phyloP scores from a whole-genome alignment of 2,329 filamentous ascomycete genomes.

The Trichoderma breve region DNA sequence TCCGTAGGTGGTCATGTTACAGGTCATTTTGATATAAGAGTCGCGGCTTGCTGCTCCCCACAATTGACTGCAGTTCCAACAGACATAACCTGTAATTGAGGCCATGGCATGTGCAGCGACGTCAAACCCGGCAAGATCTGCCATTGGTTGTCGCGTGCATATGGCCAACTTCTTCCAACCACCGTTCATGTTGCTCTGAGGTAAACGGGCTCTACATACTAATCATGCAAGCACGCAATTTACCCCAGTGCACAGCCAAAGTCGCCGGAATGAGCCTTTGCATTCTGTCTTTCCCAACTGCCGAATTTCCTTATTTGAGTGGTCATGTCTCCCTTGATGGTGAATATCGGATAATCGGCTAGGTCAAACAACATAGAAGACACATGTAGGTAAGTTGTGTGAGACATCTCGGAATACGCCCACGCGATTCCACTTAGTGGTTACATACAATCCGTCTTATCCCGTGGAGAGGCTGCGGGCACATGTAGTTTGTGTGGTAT shows the following conservation, averaged over 20 bases:
- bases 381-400: neutral
- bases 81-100: neutral
- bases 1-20: neutral
- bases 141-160: neutral
- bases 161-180: neutral
- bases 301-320: neutral
- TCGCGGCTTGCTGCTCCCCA: neutral
- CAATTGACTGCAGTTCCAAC: neutral
- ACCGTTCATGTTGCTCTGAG: neutral
- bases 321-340: neutral
- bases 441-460: neutral
- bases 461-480: neutral
- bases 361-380: neutral
- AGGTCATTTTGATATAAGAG: neutral
- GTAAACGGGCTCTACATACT: neutral
- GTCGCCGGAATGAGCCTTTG: neutral
- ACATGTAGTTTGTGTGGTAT: neutral
- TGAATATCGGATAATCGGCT: neutral
- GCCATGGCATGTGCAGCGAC: neutral
- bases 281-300: neutral
- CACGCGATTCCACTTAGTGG: neutral
- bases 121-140: neutral
- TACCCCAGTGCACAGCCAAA: neutral
- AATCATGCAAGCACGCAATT: neutral
- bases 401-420: neutral